Percentiles rank a stretch among this genome's conserved stretches.
phyloP scores from a whole-genome alignment of 768 basidiomycete genomes.

The Pulveroboletus sp. region DNA sequence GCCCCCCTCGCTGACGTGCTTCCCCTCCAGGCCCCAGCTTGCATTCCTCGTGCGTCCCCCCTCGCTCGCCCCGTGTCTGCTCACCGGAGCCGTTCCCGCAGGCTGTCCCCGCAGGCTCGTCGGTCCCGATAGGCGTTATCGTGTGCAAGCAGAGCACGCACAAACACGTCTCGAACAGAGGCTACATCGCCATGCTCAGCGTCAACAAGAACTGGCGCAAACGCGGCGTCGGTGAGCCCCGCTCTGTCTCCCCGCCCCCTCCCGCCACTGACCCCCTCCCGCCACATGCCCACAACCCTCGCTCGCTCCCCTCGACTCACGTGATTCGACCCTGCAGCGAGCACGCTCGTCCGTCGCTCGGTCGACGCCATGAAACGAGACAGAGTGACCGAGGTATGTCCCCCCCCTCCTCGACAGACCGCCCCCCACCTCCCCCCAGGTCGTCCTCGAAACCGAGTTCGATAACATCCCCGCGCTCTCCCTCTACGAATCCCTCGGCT shows the following conservation, averaged over 20 bases:
- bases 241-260: background rate
- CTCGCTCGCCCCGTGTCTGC: rapidly evolving
- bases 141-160: slow-evolving; percentile 97
- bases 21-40: slow-evolving; percentile 73
- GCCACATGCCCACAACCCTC: slow-evolving; percentile 3
- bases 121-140: slow-evolving; percentile 81
- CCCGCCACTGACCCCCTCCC: background rate
- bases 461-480: slow-evolving; percentile 87
- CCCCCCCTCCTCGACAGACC: background rate
- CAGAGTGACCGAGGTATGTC: slow-evolving; percentile 80
- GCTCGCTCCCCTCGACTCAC: background rate
- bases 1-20: slow-evolving; percentile 2
- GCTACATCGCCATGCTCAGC: slow-evolving; percentile 98
- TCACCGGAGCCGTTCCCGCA: slow-evolving; percentile 5
- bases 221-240: slow-evolving; percentile 80
- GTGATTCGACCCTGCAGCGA: slow-evolving; percentile 47
- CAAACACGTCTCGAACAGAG: slow-evolving; percentile 67
- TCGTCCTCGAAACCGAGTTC: slow-evolving; percentile 93
- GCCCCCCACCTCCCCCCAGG: slow-evolving; percentile 40
- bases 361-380: slow-evolving; percentile 78
- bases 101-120: slow-evolving; percentile 27
- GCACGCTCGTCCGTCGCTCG: slow-evolving; percentile 76
- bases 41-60: slow-evolving; percentile 59
- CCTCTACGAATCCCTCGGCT: slow-evolving; percentile 88
- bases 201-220: slow-evolving; percentile 81